Percentiles rank a stretch among this genome's conserved stretches.
Conservation (phyloP, 768 basidiomycete genomes). For the Astraeus odoratus region DNA sequence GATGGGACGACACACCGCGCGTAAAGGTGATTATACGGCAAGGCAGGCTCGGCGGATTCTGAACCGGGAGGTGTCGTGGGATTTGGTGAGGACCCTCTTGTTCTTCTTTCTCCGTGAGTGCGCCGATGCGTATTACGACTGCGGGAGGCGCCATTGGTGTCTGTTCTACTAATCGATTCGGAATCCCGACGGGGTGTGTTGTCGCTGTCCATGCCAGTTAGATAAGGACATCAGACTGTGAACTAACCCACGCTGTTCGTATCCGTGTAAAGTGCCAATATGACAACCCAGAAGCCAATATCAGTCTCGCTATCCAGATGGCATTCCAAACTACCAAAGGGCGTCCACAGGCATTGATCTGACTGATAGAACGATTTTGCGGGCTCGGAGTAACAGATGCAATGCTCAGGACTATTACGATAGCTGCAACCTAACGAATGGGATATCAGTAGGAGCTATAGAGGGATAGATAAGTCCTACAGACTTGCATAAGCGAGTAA, state of each 20-base stretch:
- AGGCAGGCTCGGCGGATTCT: conserved; percentile 20
- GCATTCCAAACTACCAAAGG: conserved; percentile 64
- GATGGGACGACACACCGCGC: conserved; percentile 17
- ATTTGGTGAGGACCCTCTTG: conserved; percentile 12
- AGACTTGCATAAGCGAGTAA: conserved; percentile 50
- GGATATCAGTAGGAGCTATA: neutral
- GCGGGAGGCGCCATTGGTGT: conserved; percentile 14
- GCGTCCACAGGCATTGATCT: conserved; percentile 57
- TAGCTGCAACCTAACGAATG: conserved; percentile 39
- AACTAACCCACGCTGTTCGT: conserved; percentile 27
- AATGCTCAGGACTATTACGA: conserved; percentile 44
- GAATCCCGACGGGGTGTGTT: conserved; percentile 21
- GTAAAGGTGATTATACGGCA: conserved; percentile 22
- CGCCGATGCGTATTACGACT: conserved; percentile 11
- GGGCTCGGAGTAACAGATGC: conserved; percentile 44
- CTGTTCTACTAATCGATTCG: conserved; percentile 20
- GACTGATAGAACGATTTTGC: conserved; percentile 31
- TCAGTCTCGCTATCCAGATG: conserved; percentile 53
- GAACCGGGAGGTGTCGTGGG: conserved; percentile 4
- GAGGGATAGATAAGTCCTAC: conserved; percentile 9
- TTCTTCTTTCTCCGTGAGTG: conserved; percentile 10
- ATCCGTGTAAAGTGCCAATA: conserved; percentile 47
- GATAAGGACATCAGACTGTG: neutral
- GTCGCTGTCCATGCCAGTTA: conserved; percentile 15
- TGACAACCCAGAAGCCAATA: conserved; percentile 41